Percentiles rank a stretch among this genome's conserved stretches.
Evolutionary conservation across 805 yeast species (phyloP).

Genomic region (Kodamaea kakaduensis): DNA sequence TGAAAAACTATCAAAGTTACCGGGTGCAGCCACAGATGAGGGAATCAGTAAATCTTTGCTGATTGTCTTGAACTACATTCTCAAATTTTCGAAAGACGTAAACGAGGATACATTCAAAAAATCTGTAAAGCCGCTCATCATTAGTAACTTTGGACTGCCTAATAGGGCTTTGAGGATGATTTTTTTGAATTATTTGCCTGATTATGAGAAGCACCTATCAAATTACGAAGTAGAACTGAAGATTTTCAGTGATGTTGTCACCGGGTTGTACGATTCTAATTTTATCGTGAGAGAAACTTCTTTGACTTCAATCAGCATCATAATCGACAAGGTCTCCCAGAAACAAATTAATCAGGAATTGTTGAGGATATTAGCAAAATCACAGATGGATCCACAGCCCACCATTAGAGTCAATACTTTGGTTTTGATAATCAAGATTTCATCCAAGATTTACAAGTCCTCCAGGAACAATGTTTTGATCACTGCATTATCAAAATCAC

Average conservation of each 20-base stretch:
- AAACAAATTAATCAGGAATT: conserved; percentile 86
- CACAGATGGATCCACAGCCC: conserved; percentile 73
- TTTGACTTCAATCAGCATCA: conserved; percentile 56
- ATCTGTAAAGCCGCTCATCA: conserved; percentile 57
- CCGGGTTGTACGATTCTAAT: conserved; percentile 85
- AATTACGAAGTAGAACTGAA: conserved; percentile 63
- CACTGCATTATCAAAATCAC: conserved; percentile 80
- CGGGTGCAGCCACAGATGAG: conserved; percentile 4
- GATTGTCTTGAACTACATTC: conserved; percentile 38
- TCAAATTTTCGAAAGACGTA: conserved; percentile 31
- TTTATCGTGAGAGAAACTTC: conserved; percentile 78
- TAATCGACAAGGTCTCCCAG: conserved; percentile 64
- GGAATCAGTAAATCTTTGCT: conserved; percentile 24
- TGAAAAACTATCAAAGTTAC: conserved; percentile 20
- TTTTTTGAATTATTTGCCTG: conserved; percentile 61
- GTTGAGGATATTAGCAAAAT: conserved; percentile 71
- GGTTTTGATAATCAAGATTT: conserved; percentile 61
- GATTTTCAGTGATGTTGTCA: conserved; percentile 63
- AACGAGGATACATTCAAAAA: conserved; percentile 33
- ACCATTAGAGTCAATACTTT: conserved; percentile 77
- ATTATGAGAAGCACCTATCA: conserved; percentile 46
- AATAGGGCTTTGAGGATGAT: conserved; percentile 77
- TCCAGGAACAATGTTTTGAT: conserved; percentile 71
- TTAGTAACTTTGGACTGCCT: conserved; percentile 56
- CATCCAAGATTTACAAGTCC: conserved; percentile 49